phyloP scores from a whole-genome alignment of 768 basidiomycete species.

The Exidia glandulosa region DNA sequence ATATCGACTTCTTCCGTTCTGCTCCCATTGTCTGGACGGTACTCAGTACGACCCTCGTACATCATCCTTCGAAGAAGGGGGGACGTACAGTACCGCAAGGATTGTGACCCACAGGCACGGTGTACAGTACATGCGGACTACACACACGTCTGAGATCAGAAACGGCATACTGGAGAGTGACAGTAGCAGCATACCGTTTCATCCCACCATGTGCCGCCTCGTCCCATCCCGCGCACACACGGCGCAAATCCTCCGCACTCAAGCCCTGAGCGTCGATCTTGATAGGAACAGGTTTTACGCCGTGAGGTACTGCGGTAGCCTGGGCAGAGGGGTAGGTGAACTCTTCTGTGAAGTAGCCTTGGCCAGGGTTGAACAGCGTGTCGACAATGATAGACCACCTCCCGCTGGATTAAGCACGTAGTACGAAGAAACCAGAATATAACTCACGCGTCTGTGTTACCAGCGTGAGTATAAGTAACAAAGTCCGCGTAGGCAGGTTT shows the following conservation, averaged over 20 bases:
- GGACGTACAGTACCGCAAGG: slow-evolving; percentile 66
- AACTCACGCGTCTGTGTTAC: slow-evolving; percentile 55
- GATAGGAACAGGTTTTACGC: slow-evolving; percentile 40
- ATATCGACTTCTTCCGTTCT: slow-evolving; percentile 64
- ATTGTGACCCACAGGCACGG: slow-evolving; percentile 75
- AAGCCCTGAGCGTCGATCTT: slow-evolving; percentile 66
- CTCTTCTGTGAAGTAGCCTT: slow-evolving; percentile 47
- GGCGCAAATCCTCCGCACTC: slow-evolving; percentile 48
- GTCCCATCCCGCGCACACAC: slow-evolving; percentile 57
- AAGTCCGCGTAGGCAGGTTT: slow-evolving; percentile 51
- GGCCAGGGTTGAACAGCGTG: slow-evolving; percentile 58
- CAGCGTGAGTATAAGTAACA: slow-evolving; percentile 43
- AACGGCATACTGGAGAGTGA: no score
- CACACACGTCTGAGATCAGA: no score
- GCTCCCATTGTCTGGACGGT: slow-evolving; percentile 43
- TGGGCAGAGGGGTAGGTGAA: slow-evolving; percentile 67
- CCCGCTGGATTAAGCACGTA: no score
- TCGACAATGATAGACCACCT: slow-evolving; percentile 45
- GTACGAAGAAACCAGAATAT: neutral
- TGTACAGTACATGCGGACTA: slow-evolving; percentile 64
- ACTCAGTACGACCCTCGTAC: neutral
- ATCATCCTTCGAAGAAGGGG: neutral
- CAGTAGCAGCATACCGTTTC: no score
- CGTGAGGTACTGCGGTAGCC: slow-evolving; percentile 23
- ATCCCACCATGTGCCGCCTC: slow-evolving; percentile 40